Conservation (phyloP, 2,329 filamentous ascomycete genomes). For the Trichoderma simmonsii region DNA sequence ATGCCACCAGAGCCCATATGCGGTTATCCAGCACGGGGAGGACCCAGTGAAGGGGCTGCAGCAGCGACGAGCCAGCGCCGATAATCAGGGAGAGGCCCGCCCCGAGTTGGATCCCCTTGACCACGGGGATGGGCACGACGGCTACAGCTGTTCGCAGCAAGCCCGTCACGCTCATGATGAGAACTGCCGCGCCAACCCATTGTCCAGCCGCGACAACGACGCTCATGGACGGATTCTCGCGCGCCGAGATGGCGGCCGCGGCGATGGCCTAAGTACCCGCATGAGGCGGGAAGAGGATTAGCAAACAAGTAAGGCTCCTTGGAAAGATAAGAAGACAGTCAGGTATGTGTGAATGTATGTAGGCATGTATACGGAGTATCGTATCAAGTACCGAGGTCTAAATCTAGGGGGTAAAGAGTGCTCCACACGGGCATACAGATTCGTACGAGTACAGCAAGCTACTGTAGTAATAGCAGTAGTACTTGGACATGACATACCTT, state of each 20-base stretch:
- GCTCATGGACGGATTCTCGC: conserved; percentile 45
- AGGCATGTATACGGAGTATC: neutral
- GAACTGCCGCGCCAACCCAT: conserved; percentile 69
- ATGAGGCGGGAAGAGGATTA: neutral
- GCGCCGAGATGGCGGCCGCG: conserved; percentile 75
- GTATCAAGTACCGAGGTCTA: neutral
- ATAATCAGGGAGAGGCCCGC: conserved; percentile 81
- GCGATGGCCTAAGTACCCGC: conserved; percentile 65
- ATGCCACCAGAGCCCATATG: conserved; percentile 71
- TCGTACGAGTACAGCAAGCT: neutral
- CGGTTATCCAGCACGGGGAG: conserved; percentile 71
- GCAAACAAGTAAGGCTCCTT: neutral
- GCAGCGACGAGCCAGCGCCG: conserved; percentile 67
- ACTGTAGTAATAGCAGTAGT: neutral
- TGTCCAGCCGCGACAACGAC: conserved; percentile 73
- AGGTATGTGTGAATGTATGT: neutral
- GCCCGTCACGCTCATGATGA: conserved; percentile 75
- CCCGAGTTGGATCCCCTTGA: conserved; percentile 93
- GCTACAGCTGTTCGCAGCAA: conserved; percentile 69
- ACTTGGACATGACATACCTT: conserved; percentile 42
- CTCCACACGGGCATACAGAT: neutral
- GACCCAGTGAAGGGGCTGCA: conserved; percentile 67
- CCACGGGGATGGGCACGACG: conserved; percentile 78
- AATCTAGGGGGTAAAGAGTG: neutral
- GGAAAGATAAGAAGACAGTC: neutral